Evolutionary conservation across 306 rosid species (phyloP).

Genomic region (Pyrus bretschneideri): DNA sequence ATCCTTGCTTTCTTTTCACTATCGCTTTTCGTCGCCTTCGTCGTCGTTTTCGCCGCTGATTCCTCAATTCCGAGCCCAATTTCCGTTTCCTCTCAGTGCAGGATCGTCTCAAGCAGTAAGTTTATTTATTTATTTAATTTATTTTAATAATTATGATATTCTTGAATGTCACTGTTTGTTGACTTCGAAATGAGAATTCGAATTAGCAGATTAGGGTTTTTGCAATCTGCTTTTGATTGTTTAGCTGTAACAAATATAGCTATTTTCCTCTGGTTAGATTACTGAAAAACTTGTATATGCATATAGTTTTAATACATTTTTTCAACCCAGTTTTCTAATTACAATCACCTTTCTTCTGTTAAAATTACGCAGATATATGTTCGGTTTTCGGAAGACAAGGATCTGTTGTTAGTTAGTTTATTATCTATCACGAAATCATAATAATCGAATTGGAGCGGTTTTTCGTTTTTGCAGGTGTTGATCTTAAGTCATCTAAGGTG

Average conservation of each 20-base stretch:
- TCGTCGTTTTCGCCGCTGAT: conserved; percentile 37
- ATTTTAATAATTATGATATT: neutral
- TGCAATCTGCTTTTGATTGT: neutral
- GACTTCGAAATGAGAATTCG: neutral
- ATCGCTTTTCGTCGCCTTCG: conserved; percentile 37
- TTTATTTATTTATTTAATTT: neutral
- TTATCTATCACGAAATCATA: neutral
- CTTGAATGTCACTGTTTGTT: neutral
- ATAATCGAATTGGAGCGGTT: neutral
- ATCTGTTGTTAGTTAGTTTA: neutral
- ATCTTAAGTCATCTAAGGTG: conserved; percentile 82
- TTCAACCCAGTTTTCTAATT: neutral
- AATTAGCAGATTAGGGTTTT: neutral
- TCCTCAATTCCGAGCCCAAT: conserved; percentile 49
- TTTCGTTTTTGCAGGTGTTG: conserved; percentile 73
- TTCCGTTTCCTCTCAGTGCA: conserved; percentile 75
- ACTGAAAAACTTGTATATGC: neutral
- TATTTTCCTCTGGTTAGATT: neutral
- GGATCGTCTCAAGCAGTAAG: conserved; percentile 78
- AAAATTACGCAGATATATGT: neutral
- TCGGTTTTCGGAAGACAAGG: neutral
- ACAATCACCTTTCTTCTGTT: neutral
- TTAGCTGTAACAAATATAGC: neutral
- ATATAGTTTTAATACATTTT: neutral
- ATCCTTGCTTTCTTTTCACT: conserved; percentile 35